Base-by-base conservation (phyloP, 805 yeast species). In the Kluyveromyces dobzhanskii region DNA sequence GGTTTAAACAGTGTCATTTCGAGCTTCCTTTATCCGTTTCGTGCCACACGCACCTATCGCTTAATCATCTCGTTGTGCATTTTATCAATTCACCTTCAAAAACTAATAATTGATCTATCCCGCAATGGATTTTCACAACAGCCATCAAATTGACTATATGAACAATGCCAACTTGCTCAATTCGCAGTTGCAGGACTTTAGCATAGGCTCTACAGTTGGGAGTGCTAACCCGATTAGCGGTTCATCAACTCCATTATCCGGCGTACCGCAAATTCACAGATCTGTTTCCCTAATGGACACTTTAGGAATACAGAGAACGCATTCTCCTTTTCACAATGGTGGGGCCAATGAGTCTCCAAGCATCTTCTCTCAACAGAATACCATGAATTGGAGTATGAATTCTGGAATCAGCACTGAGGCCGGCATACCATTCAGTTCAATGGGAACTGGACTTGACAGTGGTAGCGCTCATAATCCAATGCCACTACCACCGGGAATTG, bases 271-370 rank as follows among this genome's bases (percentile, higher is more conserved):
- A 19, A 32, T 50, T 32, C 32, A 43, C 18, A 50, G 56, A 33
- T 40, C 55, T 2, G 28, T 49, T 3, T 54, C 59, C 3, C 30
- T 57, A 30, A 38, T 53, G 44, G 59, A 56, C 36, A 44, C 51
- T 3, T 32, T 57, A 3, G 56, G 57, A n/a, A 45, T 48, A 21
- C 57, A 52, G 29, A 33, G 57, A 24, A 19, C 53, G 11, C 34
- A 46, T 4, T 54, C 60, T 10, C 56, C 58, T 3, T 53, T 50
- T 30, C 29, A 30, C 11, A 13, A 32, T 11, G 25, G 23, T 6
- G 30, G 14, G 16, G 16, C 14, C 18, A 37, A 33, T 5, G 28
- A 29, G 21, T 27, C 33, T 16, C 13, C 32, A 30, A 31, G 33
- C 21, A 11, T 29, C 17, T 16, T 17, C 11, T 31, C 18, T 30